Evolutionary conservation across 768 basidiomycete species (phyloP).

Genomic region (Termitomyces sp.): DNA sequence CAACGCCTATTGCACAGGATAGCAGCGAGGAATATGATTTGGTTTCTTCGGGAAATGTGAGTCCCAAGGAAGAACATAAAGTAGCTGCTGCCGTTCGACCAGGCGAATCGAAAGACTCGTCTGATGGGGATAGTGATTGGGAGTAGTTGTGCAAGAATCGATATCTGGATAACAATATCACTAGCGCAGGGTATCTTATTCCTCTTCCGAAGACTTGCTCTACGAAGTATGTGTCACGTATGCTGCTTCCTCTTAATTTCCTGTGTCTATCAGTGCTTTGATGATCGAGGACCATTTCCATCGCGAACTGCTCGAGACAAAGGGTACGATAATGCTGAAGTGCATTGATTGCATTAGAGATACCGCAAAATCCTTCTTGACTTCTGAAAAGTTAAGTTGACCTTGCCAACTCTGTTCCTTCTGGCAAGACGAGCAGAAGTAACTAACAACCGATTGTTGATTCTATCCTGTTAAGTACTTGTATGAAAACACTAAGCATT

Average conservation of each 20-base stretch:
- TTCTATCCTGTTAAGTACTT: no score
- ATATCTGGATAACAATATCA: background rate
- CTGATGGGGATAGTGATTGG: constrained; percentile 59
- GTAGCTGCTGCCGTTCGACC: background rate
- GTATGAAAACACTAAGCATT: no score
- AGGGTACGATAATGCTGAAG: background rate
- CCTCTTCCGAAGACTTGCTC: background rate
- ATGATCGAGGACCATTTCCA: background rate
- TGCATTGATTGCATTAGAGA: background rate
- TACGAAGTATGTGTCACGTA: background rate
- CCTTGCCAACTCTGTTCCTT: no score
- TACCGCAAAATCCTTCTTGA: background rate
- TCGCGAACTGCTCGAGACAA: no score
- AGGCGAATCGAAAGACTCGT: constrained; percentile 27
- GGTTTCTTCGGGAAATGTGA: constrained; percentile 51
- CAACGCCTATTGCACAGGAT: constrained; percentile 30
- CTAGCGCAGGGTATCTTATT: background rate
- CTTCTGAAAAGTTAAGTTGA: no score
- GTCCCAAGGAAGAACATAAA: constrained; percentile 34
- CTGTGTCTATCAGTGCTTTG: background rate
- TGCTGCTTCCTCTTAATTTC: background rate
- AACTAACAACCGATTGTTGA: no score
- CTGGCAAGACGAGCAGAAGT: no score
- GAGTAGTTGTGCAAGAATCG: constrained; percentile 33
- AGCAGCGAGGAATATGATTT: constrained; percentile 68